Base-by-base conservation (phyloP, 2,329 filamentous ascomycete species). In the Arthrocladium fulminans region DNA sequence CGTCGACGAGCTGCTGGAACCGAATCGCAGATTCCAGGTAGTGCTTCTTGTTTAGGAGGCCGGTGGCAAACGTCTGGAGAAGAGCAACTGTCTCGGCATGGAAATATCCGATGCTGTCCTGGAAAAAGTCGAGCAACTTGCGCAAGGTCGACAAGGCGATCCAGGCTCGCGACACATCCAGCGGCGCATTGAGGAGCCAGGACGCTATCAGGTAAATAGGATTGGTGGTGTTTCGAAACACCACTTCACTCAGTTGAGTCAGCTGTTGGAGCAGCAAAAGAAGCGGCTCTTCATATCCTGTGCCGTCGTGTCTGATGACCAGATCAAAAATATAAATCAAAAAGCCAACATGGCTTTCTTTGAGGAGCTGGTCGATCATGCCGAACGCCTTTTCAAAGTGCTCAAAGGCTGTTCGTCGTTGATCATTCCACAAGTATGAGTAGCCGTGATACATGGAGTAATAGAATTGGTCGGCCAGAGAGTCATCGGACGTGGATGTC, bases 281-380 rank as follows among this genome's bases (percentile, higher is more conserved):
- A 19, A 59, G 37, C 3, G 55, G 55, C 34, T 59, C 53, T 46
- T 59, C 56, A 27, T 57, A 54, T 2, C 56, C 56, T 7, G 55
- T 57, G 19, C 53, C 56, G 34, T 57, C 56, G 24, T 59, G 52
- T 39, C 56, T 47, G 32, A 59, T 57, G 9, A 59, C 54, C 27
- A 59, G 51, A 34, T 59, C 56, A 35, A 59, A 55, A 15, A 59
- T 51, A 37, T 57, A 57, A n/a, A 59, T 56, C 48, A 59, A 52
- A 35, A 59, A 59, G 20, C 51, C 56, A 22, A 59, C 56, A 20
- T 59, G 55, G 24, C 55, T 50, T 20, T 57, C 55, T 32, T 55
- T 56, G 2, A 59, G 37, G 5, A 59, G 43, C n/a, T 54, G 51
- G 41, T 54, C 51, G 39, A 59, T 51, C 25, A 59, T 45, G 10